These are phyloP conservation scores for Poa annua DNA, from an alignment of 176 grass and related monocot species.

Conservation along the genomic window DNA sequence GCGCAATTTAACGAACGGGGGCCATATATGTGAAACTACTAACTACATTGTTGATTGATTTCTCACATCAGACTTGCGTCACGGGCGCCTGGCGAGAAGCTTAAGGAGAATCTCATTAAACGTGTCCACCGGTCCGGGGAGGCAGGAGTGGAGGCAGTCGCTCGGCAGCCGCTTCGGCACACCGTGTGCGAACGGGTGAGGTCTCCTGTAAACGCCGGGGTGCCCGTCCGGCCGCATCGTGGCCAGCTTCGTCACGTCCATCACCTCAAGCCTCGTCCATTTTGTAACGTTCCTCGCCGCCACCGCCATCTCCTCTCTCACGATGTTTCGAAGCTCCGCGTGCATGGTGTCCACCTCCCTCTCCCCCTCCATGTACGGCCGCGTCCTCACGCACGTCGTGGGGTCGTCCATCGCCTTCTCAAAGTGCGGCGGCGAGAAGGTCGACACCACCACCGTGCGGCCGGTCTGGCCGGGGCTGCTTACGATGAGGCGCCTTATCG, in stretches of 20 bases:
- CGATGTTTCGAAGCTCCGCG: conserved; percentile 52
- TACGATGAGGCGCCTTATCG: conserved; percentile 17
- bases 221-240: conserved; percentile 67
- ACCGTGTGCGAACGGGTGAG: conserved; percentile 46
- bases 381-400: conserved; percentile 52
- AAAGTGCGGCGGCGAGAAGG: conserved; percentile 70
- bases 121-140: conserved; percentile 62
- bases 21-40: no score
- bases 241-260: conserved; percentile 75
- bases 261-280: conserved; percentile 44
- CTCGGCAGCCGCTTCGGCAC: conserved; percentile 38
- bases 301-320: conserved; percentile 46
- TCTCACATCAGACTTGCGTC: background rate
- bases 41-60: no score
- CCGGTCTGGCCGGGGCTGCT: background rate
- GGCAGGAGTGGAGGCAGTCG: conserved; percentile 74
- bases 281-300: background rate
- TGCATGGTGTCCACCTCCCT: conserved; percentile 49
- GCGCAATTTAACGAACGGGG: no score
- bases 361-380: conserved; percentile 64
- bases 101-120: conserved; percentile 64
- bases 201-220: conserved; percentile 57
- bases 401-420: conserved; percentile 44
- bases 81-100: conserved; percentile 10
- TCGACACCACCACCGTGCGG: conserved; percentile 44